Percentiles rank a stretch among this genome's conserved stretches.
Conservation (phyloP, 208 protist genomes). For the Trypanosoma avium region DNA sequence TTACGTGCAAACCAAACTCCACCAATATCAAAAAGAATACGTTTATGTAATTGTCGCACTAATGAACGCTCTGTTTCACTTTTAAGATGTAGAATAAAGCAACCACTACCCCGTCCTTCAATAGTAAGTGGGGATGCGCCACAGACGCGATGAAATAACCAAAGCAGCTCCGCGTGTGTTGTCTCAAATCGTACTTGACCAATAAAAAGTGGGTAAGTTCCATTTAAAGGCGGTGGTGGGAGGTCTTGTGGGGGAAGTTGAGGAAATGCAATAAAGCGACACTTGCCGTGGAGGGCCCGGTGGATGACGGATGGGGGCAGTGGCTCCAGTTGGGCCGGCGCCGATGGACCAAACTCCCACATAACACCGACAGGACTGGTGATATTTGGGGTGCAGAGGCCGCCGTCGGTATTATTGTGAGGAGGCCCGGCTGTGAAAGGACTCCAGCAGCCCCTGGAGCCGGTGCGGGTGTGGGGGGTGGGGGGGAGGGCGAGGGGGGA, state of each 20-base stretch:
- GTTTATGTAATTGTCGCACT: constrained; percentile 78
- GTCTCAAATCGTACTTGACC: constrained; percentile 86
- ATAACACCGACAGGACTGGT: not conserved
- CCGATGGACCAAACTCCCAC: not conserved
- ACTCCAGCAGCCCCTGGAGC: not conserved
- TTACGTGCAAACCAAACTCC: constrained; percentile 79
- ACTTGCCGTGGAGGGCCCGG: constrained; percentile 57
- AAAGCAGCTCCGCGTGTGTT: constrained; percentile 66
- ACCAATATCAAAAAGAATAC: constrained; percentile 78
- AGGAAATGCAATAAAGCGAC: constrained; percentile 74
- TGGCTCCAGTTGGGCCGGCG: not conserved
- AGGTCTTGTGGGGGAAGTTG: constrained; percentile 26
- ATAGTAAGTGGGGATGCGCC: constrained; percentile 56
- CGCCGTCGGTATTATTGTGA: too few relatives aligned
- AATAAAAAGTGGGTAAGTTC: constrained; percentile 62
- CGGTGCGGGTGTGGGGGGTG: not conserved
- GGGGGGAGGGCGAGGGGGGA: constrained; percentile 5
- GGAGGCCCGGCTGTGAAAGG: too few relatives aligned
- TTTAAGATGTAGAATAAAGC: constrained; percentile 72
- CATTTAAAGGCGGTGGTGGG: constrained; percentile 14
- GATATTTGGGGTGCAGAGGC: not conserved
- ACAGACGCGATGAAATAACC: constrained; percentile 72
- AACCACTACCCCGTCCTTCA: constrained; percentile 73
- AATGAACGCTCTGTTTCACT: constrained; percentile 57
- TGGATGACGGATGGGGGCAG: constrained; percentile 63